Evolutionary conservation across 768 basidiomycete genomes (phyloP).

Genomic region (Phaeotremella fagi): DNA sequence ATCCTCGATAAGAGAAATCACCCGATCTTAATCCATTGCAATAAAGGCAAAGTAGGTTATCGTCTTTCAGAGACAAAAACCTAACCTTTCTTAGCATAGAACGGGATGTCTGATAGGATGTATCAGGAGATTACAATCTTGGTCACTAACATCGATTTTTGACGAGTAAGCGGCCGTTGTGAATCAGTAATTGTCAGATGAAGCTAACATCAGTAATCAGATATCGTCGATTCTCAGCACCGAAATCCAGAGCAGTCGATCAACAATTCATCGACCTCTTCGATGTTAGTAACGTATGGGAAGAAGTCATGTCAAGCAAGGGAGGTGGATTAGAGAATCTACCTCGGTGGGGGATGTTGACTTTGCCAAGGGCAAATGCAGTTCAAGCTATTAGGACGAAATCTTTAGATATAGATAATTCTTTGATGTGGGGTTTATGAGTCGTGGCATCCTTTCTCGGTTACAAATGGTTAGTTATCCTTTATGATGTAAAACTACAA

Average conservation of each 20-base stretch:
- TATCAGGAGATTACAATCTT: slow-evolving; percentile 47
- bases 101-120: slow-evolving; percentile 52
- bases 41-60: slow-evolving; percentile 50
- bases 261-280: slow-evolving; percentile 51
- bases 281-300: slow-evolving; percentile 38
- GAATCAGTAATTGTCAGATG: background rate
- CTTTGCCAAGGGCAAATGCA: slow-evolving; percentile 9
- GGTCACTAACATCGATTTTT: slow-evolving; percentile 47
- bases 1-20: slow-evolving; percentile 50
- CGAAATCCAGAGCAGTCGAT: slow-evolving; percentile 50
- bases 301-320: slow-evolving; percentile 12
- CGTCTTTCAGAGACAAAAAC: background rate
- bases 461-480: too few species aligned
- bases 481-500: too few species aligned
- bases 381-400: background rate
- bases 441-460: too few species aligned
- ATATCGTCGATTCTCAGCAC: slow-evolving; percentile 47
- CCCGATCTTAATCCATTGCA: slow-evolving; percentile 51
- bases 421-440: background rate
- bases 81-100: slow-evolving; percentile 41
- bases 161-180: slow-evolving; percentile 34
- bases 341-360: slow-evolving; percentile 39
- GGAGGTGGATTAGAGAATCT: slow-evolving; percentile 33
- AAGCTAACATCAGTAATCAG: slow-evolving; percentile 31
- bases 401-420: background rate